These are phyloP conservation scores for Raddia guianensis DNA, from an alignment of 176 grass and related monocot species.

Conservation along the genomic window DNA sequence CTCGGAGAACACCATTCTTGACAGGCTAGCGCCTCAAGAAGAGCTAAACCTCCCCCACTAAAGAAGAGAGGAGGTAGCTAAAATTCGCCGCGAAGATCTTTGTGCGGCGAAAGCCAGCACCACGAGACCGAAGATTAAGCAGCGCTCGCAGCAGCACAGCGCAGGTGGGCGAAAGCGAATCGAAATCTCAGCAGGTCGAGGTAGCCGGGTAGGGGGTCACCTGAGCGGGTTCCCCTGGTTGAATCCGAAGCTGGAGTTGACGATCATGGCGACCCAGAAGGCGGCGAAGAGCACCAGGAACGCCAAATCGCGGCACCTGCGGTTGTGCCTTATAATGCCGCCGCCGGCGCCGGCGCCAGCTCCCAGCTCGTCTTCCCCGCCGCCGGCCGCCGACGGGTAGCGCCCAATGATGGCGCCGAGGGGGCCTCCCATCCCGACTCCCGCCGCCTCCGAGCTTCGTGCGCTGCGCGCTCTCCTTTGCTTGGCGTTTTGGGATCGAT, in stretches of 20 bases:
- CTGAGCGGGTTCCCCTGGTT: conserved; percentile 97
- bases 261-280: conserved; percentile 99
- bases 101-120: neutral
- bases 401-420: conserved; percentile 95
- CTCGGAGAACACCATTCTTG: neutral
- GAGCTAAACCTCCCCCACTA: no score
- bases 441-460: neutral
- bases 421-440: conserved; percentile 70
- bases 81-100: neutral
- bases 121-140: neutral
- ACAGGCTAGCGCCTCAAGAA: neutral
- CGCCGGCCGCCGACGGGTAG: conserved; percentile 61
- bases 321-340: conserved; percentile 81
- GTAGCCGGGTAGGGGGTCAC: conserved; percentile 34
- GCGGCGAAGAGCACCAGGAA: conserved; percentile 82
- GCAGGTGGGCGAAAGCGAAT: neutral
- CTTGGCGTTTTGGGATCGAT: neutral
- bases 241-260: conserved; percentile 99
- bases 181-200: conserved; percentile 16
- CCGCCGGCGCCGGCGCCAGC: conserved; percentile 9
- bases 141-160: neutral
- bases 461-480: neutral
- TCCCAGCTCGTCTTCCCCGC: conserved; percentile 42
- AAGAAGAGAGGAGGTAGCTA: neutral
- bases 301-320: conserved; percentile 78